Base-by-base conservation (phyloP, 495 filamentous ascomycete genomes). In the Aspergillus cavernicola region DNA sequence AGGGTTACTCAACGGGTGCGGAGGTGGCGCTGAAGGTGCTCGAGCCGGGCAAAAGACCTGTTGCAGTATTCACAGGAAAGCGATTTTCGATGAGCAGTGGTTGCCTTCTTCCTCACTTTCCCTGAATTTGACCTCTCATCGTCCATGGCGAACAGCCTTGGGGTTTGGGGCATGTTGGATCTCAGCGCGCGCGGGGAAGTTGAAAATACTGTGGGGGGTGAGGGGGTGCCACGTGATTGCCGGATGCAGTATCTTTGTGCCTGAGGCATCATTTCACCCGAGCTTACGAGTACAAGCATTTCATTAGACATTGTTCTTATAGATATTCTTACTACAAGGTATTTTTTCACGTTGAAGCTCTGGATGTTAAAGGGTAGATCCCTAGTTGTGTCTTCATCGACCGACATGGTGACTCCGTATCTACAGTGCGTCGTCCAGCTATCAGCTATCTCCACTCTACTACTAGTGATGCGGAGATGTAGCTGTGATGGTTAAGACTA, bases 1-100 rank as follows among this genome's bases (percentile, higher is more conserved):
- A 68, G 66, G 67, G 66, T 68, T 69, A 73, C 68, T 71, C 69
- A 69, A 80, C 76, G 78, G 59, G 76, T 80, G 68, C 76, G 72
- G 66, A 77, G 72, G 69, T 80, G 76, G 55, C 76, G 71, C 66
- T 77, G 73, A 56, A 80, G 72, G 67, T 80, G 76, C 57, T 80
- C 76, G 52, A 76, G 56, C 40, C 76, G 72, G 51, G 72, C 75
- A 59, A 80, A 80, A 33, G 74, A 72, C 52, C 75, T 64, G 55
- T 69, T 71, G 60, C 76, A 80, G 56, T 77, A 76, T 63, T 71
- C 73, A 45, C 74, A 79, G 18, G 72, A 71, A 26, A 77, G 60
- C 11, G 72, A 77, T 59, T 77, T 77, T 29, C 74, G 71, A 57
- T 75, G 70, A 47, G 66, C 56, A 39, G 68, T 56, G 29, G 62